Conservation (phyloP, 495 filamentous ascomycete genomes). For the Articulospora tetracladia region DNA sequence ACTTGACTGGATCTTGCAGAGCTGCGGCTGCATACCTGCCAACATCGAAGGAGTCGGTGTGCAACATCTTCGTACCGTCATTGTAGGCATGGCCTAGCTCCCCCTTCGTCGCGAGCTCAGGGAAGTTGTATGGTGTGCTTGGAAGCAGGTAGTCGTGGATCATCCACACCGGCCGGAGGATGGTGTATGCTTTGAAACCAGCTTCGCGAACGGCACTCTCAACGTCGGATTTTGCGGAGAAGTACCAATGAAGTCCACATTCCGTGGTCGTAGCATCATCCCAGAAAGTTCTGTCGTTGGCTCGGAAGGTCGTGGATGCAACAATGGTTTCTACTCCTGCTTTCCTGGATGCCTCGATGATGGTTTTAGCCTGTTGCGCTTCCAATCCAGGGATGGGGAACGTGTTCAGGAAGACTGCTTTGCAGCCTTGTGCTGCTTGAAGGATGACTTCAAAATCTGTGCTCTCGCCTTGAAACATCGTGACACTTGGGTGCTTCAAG, state of each 20-base stretch:
- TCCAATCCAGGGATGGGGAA: slow-evolving; percentile 29
- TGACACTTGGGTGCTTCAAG: slow-evolving; percentile 32
- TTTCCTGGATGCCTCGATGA: slow-evolving; percentile 39
- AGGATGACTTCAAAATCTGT: slow-evolving; percentile 35
- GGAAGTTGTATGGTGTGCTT: slow-evolving; percentile 32
- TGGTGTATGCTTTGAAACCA: slow-evolving; percentile 40
- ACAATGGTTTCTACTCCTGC: slow-evolving; percentile 33
- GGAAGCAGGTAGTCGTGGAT: slow-evolving; percentile 39
- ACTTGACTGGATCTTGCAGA: slow-evolving; percentile 33
- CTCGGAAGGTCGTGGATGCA: slow-evolving; percentile 34
- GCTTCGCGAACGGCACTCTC: slow-evolving; percentile 35
- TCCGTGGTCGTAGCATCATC: slow-evolving; percentile 21
- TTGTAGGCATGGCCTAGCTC: slow-evolving; percentile 25
- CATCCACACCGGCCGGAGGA: slow-evolving; percentile 44
- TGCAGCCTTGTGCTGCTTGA: slow-evolving; percentile 33
- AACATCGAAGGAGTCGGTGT: slow-evolving; percentile 43
- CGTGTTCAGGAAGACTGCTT: slow-evolving; percentile 44
- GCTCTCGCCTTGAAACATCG: slow-evolving; percentile 36
- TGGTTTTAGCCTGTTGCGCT: slow-evolving; percentile 30
- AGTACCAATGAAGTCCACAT: slow-evolving; percentile 28
- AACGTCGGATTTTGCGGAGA: slow-evolving; percentile 32
- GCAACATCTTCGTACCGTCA: slow-evolving; percentile 31
- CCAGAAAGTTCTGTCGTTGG: slow-evolving; percentile 23
- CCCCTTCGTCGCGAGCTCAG: slow-evolving; percentile 33
- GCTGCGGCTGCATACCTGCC: slow-evolving; percentile 41